phyloP scores from a whole-genome alignment of 1,139 yeast species.

The Scheffersomyces insectosa region DNA sequence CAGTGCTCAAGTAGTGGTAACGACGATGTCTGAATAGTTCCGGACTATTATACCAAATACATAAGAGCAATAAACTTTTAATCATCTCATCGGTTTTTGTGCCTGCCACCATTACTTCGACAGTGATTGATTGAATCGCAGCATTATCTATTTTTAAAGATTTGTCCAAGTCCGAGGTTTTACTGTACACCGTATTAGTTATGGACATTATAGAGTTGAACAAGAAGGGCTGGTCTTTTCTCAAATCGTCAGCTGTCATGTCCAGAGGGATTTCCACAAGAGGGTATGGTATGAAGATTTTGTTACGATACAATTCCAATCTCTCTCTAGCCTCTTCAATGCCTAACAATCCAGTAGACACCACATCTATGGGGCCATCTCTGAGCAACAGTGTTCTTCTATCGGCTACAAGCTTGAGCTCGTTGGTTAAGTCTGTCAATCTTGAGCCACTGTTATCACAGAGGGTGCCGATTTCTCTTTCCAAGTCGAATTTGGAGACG shows the following conservation, averaged over 20 bases:
- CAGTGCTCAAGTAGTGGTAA: slow-evolving; percentile 65
- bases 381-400: slow-evolving; percentile 35
- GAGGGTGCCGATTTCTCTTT: slow-evolving; percentile 37
- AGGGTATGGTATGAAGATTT: slow-evolving; percentile 48
- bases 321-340: slow-evolving; percentile 51
- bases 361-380: slow-evolving; percentile 38
- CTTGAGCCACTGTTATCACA: slow-evolving; percentile 27
- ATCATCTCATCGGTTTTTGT: slow-evolving; percentile 69
- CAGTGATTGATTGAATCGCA: slow-evolving; percentile 57
- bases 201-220: slow-evolving; percentile 67
- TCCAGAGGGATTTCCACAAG: slow-evolving; percentile 52
- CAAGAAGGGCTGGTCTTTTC: slow-evolving; percentile 56
- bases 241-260: slow-evolving; percentile 46
- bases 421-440: slow-evolving; percentile 40
- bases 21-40: slow-evolving; percentile 80
- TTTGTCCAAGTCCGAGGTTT: slow-evolving; percentile 32
- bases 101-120: slow-evolving; percentile 71
- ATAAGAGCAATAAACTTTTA: slow-evolving; percentile 59
- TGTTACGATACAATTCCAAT: slow-evolving; percentile 40
- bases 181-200: slow-evolving; percentile 45
- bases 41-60: slow-evolving; percentile 82
- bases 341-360: slow-evolving; percentile 48
- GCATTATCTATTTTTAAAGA: slow-evolving; percentile 51
- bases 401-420: slow-evolving; percentile 36
- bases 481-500: slow-evolving; percentile 33